A percentile compares a stretch with the other conserved stretches of the same genome.
These are phyloP conservation scores for Chrysanthemum lavandulifolium DNA, from an alignment of 129 eudicot species.

Conservation along the genomic window DNA sequence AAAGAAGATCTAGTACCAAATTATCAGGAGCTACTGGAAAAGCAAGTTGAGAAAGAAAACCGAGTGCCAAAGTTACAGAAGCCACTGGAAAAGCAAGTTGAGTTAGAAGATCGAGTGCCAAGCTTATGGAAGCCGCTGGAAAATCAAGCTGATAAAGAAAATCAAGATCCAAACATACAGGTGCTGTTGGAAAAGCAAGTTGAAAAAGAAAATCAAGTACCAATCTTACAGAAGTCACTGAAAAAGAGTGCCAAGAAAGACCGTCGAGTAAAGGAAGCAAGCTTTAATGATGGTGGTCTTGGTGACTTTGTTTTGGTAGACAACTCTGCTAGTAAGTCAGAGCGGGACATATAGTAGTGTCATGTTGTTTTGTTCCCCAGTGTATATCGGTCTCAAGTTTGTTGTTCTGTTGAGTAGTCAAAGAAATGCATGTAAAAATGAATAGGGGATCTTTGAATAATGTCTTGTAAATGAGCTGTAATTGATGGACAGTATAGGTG, in stretches of 20 bases:
- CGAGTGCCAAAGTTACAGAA: background rate
- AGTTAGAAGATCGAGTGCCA: background rate
- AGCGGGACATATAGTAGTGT: background rate
- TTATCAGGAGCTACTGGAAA: background rate
- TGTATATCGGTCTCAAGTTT: background rate
- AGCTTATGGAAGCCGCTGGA: background rate
- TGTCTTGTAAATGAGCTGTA: conserved; percentile 14
- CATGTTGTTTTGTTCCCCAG: background rate
- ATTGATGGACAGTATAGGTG: background rate
- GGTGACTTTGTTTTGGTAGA: conserved; percentile 14
- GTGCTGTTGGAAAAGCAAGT: no score
- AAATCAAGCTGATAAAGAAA: no score
- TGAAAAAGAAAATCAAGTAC: background rate
- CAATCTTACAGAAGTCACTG: conserved; percentile 1
- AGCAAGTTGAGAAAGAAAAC: background rate
- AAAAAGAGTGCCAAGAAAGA: background rate
- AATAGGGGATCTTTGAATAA: conserved; percentile 1
- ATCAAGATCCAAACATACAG: no score
- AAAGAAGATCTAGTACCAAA: no score
- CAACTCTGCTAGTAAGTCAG: conserved; percentile 8
- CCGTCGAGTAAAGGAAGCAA: conserved; percentile 8
- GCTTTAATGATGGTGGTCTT: conserved; percentile 5
- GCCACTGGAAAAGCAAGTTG: background rate
- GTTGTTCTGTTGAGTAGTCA: background rate
- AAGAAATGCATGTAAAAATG: conserved; percentile 1